Conservation (phyloP, 495 filamentous ascomycete species). For the Neurospora sp. region DNA sequence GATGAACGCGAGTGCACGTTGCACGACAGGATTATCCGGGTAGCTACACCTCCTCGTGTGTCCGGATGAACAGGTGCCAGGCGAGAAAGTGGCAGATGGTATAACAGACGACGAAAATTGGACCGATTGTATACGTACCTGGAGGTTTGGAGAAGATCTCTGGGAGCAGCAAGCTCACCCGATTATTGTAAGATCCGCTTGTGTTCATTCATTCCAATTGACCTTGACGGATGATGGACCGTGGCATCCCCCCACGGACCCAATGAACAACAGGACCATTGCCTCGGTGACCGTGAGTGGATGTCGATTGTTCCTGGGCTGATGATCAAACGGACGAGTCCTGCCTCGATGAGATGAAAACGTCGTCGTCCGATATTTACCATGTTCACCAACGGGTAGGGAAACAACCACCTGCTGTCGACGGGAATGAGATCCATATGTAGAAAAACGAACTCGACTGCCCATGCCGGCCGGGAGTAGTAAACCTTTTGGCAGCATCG, state of each 20-base stretch:
- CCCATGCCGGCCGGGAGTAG: not conserved
- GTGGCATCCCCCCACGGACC: not conserved
- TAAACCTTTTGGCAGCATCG: not conserved
- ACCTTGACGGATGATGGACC: not conserved
- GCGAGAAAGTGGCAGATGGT: not conserved
- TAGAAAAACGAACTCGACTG: not conserved
- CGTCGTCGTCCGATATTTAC: not conserved
- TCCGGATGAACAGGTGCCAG: not conserved
- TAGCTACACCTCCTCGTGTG: not conserved
- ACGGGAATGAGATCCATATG: not conserved
- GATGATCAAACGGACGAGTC: not conserved
- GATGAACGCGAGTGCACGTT: not conserved
- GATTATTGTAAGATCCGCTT: not conserved
- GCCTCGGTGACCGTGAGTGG: not conserved
- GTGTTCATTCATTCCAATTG: not conserved
- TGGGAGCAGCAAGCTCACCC: not conserved
- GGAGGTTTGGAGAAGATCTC: not conserved
- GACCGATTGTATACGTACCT: not conserved
- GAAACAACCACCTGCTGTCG: not conserved
- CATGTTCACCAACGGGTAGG: not conserved
- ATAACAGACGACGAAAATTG: not conserved
- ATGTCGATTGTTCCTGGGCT: not conserved
- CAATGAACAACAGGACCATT: not conserved
- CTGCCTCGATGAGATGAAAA: not conserved
- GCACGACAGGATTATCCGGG: not conserved